Base-by-base conservation (phyloP, 495 filamentous ascomycete genomes). In the Melanomma pulvis-pyrius region DNA sequence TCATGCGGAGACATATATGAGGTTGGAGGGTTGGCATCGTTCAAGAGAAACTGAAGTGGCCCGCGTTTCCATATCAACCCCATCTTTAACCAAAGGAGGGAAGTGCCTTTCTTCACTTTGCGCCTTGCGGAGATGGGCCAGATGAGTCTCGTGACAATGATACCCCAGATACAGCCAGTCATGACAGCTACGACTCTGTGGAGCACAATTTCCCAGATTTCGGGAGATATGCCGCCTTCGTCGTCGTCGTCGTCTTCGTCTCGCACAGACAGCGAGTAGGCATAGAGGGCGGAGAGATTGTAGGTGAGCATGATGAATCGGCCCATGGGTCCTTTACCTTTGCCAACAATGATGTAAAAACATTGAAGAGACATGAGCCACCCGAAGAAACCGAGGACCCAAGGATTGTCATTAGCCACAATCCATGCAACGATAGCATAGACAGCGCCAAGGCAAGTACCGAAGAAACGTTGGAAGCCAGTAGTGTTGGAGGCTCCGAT, bases 51-150 rank as follows among this genome's bases (percentile, higher is more conserved):
- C 1, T 89, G 87, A 17, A 98, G 80, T 0, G 94, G 94, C n/a
- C 94, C 92, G n/a, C 91, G 86, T 74, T 90, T 92, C 94, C 94
- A 98, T 59, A 97, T 90, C 19, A 98, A 80, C n/a, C 89, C 90
- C 90, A 98, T 92, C 36, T 92, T 88, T 15, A 98, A 82, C 86
- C 93, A 97, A 12, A 98, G 81, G 29, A 96, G 79, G 59, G 88
- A 89, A 29, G 97, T 80, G 13, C 92, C 92, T 60, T 92, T 85
- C 74, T 96, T 92, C 72, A 97, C 84, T 75, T 96, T 93, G 41
- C 81, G 78, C 39, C 96, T 82, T 1, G 93, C 94, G 22, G 90
- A 92, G 68, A 97, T 93, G 11, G 94, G 93, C 92, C 92, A 98
- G 64, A 98, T 87, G 26, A 93, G 63, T 22, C 93, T 84, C 39